A percentile compares a stretch with the other conserved stretches of the same genome.
phyloP scores from a whole-genome alignment of 306 rosid species.

The Acacia melanoxylon region DNA sequence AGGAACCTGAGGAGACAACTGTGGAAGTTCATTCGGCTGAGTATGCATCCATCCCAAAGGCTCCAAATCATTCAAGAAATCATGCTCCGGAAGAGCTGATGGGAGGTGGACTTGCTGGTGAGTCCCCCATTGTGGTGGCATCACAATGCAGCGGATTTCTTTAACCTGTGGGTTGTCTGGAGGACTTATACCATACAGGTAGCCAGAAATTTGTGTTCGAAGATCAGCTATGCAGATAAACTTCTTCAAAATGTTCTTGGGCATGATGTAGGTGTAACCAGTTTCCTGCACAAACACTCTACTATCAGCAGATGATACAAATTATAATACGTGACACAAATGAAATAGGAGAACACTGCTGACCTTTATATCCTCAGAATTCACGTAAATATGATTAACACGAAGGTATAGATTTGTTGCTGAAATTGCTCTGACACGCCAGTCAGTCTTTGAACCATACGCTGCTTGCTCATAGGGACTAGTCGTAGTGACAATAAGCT shows the following conservation, averaged over 20 bases:
- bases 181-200: constrained; percentile 93
- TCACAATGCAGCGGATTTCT: constrained; percentile 93
- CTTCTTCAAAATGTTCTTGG: constrained; percentile 94
- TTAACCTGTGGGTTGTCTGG: constrained; percentile 99
- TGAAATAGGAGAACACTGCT: not conserved
- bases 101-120: constrained; percentile 99
- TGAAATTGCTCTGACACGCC: constrained; percentile 99
- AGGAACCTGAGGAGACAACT: constrained; percentile 91
- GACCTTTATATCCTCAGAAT: constrained; percentile 97
- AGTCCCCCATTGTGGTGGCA: constrained; percentile 99
- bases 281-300: constrained; percentile 76
- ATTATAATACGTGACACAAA: not conserved
- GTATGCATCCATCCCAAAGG: constrained; percentile 99
- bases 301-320: constrained; percentile 21
- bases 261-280: constrained; percentile 98
- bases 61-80: constrained; percentile 92
- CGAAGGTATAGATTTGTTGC: constrained; percentile 96
- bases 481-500: constrained; percentile 90
- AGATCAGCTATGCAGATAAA: constrained; percentile 98
- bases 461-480: constrained; percentile 98
- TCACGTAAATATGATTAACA: constrained; percentile 95
- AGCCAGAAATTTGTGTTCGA: constrained; percentile 93
- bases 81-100: constrained; percentile 93
- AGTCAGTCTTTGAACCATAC: constrained; percentile 94
- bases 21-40: constrained; percentile 99